phyloP scores from a whole-genome alignment of 2,329 filamentous ascomycete species.

The Neofusicoccum laricinum region DNA sequence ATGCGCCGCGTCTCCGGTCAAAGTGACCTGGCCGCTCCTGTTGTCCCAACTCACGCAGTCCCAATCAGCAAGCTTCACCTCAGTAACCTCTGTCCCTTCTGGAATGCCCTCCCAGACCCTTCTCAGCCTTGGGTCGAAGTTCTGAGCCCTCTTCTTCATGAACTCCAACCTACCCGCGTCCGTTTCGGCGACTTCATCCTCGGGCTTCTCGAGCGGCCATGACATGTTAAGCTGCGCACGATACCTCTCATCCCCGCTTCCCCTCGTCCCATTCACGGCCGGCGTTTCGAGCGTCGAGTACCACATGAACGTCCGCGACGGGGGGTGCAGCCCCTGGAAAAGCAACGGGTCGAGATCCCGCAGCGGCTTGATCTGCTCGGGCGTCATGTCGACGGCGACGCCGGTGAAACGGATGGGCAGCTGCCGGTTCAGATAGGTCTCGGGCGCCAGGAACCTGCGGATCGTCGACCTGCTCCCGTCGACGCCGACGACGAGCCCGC shows the following conservation, averaged over 20 bases:
- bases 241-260: slow-evolving; percentile 34
- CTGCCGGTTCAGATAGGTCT: slow-evolving; percentile 25
- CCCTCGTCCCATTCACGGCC: slow-evolving; percentile 34
- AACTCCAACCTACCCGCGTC: slow-evolving; percentile 13
- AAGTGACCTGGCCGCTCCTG: not conserved
- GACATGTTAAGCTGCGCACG: slow-evolving; percentile 48
- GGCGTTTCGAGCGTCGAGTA: slow-evolving; percentile 42
- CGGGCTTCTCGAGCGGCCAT: slow-evolving; percentile 31
- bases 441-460: slow-evolving; percentile 34
- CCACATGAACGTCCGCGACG: slow-evolving; percentile 21
- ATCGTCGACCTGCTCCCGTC: slow-evolving; percentile 41
- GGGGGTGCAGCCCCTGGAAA: slow-evolving; percentile 21
- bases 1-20: not conserved
- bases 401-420: slow-evolving; percentile 42
- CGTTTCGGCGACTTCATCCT: slow-evolving; percentile 17
- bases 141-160: slow-evolving; percentile 19
- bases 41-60: slow-evolving; percentile 18
- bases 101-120: slow-evolving; percentile 15
- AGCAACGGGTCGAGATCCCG: slow-evolving; percentile 22
- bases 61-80: slow-evolving; percentile 22
- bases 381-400: slow-evolving; percentile 37
- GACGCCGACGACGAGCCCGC: slow-evolving; percentile 35
- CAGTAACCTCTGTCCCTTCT: slow-evolving; percentile 16
- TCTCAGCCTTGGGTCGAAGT: slow-evolving; percentile 15
- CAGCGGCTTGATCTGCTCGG: slow-evolving; percentile 24